Base-by-base conservation (phyloP, 208 protist species). In the Ichthyophonus hoferi region DNA sequence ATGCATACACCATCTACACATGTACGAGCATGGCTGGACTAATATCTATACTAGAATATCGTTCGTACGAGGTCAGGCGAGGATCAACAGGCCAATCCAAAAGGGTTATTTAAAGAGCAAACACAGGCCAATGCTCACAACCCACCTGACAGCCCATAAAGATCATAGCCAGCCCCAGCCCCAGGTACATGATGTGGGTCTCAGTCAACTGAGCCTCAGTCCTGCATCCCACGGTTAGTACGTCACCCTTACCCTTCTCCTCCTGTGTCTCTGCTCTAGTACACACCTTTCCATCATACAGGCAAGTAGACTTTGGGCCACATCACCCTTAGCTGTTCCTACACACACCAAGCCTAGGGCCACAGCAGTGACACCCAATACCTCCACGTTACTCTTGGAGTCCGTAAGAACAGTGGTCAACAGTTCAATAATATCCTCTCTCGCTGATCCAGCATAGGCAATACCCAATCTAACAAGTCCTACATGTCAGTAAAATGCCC, bases 341-440 rank as follows among this genome's bases (percentile, higher is more conserved):
- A 98, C 97, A 86, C 96, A 99, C 41, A 99, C 95, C 38, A 98
- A 90, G 77, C 98, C 97, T n/a, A 99, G 93, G 0, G 98, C 93
- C 40, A 99, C 96, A 7, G 97, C 95, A 24, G 97, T 93, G 87
- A 99, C 34, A 35, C 84, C 96, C 83, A 96, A 94, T 39, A 98
- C 94, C 88, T 98, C 96, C 77, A 99, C 93, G 58, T 94, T 91
- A 84, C 96, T 94, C 24, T 97, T 95, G 12, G 90, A 88, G 89
- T 99, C 97, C 0, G 93, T 95, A 0, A 99, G 89, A 34, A 98
- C 91, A 0, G 98, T 97, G 1, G 96, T 93, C 0, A 99, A 91
- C 37, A 97, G 85, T 42, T 99, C 97, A 79, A 96, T 96, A 0
- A 99, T 88, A 24, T 99, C 97, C 79, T 97, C 95, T 85, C 95